Percentiles rank a stretch among this genome's conserved stretches.
Evolutionary conservation across 2,329 filamentous ascomycete genomes (phyloP).

Genomic region (Verticillium dahliae): DNA sequence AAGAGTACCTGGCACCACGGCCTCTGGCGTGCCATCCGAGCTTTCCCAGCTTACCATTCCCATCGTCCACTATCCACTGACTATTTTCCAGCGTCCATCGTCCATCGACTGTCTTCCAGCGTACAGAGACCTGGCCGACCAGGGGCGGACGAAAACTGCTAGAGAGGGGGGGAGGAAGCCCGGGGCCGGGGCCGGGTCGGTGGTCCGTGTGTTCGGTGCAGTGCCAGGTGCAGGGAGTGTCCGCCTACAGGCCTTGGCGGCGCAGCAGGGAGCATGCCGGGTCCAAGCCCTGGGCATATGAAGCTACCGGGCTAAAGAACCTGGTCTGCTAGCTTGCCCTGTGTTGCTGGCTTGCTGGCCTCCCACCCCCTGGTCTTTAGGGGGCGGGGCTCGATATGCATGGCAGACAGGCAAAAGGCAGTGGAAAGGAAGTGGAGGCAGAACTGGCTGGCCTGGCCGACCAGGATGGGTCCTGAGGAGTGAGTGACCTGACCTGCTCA

Average conservation of each 20-base stretch:
- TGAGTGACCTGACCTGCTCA: neutral
- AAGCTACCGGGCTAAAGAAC: neutral
- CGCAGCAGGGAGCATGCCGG: neutral
- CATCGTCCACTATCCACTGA: too few relatives aligned
- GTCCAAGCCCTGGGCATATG: neutral
- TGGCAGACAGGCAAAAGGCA: neutral
- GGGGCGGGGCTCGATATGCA: neutral
- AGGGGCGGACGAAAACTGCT: neutral
- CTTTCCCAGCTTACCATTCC: neutral
- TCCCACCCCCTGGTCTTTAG: neutral
- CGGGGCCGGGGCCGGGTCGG: neutral
- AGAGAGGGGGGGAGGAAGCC: neutral
- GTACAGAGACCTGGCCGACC: neutral
- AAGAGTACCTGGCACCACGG: neutral
- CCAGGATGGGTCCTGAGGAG: neutral
- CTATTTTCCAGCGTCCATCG: too few relatives aligned
- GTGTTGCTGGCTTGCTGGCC: neutral
- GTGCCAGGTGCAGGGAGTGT: neutral
- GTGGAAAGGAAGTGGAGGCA: neutral
- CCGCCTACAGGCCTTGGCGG: neutral
- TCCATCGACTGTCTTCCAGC: neutral
- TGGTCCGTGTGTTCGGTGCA: neutral
- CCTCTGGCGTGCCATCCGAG: neutral
- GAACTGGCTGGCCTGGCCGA: neutral
- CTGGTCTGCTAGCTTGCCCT: neutral